phyloP scores from a whole-genome alignment of 352 stramenopile genomes.

The Plasmopara viticola region DNA sequence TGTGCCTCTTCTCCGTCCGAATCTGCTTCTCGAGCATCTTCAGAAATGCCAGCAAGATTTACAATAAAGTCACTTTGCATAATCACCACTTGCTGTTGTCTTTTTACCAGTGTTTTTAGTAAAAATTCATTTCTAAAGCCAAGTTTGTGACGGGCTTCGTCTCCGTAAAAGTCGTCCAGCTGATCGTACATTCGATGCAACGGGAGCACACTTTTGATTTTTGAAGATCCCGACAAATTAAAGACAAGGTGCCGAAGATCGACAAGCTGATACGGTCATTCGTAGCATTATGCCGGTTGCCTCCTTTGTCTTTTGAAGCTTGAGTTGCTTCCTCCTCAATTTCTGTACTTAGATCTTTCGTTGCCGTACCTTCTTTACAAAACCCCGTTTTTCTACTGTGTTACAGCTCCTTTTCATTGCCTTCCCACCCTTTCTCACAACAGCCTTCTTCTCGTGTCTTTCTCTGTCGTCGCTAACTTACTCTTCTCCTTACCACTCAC shows the following conservation, averaged over 20 bases:
- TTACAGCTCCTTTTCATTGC: too few species aligned
- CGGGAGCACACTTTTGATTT: constrained; percentile 51
- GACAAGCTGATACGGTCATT: constrained; percentile 44
- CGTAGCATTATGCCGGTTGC: neutral
- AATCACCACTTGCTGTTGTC: constrained; percentile 23
- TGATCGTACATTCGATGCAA: constrained; percentile 69
- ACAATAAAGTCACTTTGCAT: constrained; percentile 25
- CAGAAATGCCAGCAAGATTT: constrained; percentile 35
- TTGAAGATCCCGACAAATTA: constrained; percentile 48
- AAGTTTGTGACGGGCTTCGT: constrained; percentile 44
- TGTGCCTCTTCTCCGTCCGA: constrained; percentile 23
- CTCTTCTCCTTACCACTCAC: neutral
- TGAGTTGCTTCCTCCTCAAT: neutral
- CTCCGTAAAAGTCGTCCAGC: constrained; percentile 57
- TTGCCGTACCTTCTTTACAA: too few species aligned
- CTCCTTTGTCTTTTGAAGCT: too few species aligned
- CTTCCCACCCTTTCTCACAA: neutral
- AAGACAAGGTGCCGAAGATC: constrained; percentile 41
- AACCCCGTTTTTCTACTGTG: too few species aligned
- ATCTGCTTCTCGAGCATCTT: constrained; percentile 35
- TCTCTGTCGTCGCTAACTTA: constrained; percentile 8
- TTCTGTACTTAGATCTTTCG: neutral
- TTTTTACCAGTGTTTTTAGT: constrained; percentile 47
- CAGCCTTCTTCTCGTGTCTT: neutral
- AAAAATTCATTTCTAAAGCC: constrained; percentile 54